Evolutionary conservation across 2,329 filamentous ascomycete species (phyloP).

Genomic region (Zymoseptoria ardabiliae): DNA sequence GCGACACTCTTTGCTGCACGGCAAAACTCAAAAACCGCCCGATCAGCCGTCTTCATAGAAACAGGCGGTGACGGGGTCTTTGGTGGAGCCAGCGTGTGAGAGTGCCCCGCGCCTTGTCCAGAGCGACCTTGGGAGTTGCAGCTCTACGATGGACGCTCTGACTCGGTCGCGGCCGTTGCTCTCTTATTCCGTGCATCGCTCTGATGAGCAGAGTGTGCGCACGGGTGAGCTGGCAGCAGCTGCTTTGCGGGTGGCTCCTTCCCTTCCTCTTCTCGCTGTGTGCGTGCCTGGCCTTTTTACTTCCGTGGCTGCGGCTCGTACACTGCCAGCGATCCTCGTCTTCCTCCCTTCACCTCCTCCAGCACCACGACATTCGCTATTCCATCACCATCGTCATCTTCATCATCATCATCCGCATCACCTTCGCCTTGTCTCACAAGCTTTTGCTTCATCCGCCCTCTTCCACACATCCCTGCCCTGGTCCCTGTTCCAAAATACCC

Average conservation of each 20-base stretch:
- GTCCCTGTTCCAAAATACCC: constrained; percentile 1
- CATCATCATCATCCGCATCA: not conserved
- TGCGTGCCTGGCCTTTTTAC: not conserved
- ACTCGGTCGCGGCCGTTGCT: not conserved
- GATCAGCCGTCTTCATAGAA: not conserved
- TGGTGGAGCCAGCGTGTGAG: not conserved
- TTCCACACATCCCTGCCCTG: constrained; percentile 4
- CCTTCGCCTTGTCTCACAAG: not conserved
- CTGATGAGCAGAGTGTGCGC: not conserved
- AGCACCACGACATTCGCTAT: not conserved
- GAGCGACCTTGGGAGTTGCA: not conserved
- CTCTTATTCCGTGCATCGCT: not conserved
- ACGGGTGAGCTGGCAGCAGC: not conserved
- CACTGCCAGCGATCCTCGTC: not conserved
- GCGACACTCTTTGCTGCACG: constrained; percentile 10
- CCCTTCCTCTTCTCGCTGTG: not conserved
- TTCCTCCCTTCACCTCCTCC: not conserved
- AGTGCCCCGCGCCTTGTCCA: not conserved
- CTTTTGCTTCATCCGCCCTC: constrained; percentile 2
- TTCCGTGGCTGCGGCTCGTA: not conserved
- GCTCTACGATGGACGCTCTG: not conserved
- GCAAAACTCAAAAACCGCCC: constrained; percentile 14
- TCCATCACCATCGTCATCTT: not conserved
- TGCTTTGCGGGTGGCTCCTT: not conserved
- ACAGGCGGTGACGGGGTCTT: not conserved